Evolutionary conservation across 257 asterid genomes (phyloP).

Genomic region (Lycium barbarum): DNA sequence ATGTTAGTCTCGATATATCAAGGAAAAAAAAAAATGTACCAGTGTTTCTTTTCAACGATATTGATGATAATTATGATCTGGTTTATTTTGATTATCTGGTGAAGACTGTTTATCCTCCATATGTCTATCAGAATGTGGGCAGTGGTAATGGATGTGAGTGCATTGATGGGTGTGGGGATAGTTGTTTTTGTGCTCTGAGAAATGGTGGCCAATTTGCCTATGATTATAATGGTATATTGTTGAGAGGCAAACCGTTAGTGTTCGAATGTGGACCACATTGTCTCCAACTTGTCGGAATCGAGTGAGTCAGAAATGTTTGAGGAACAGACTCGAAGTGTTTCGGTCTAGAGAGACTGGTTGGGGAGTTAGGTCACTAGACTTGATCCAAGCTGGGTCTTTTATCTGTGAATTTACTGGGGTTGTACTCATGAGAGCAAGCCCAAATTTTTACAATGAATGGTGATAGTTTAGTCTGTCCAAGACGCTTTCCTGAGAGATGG

Average conservation of each 20-base stretch:
- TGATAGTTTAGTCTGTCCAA: too few species aligned
- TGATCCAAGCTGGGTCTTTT: too few species aligned
- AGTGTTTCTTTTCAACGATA: constrained; percentile 64
- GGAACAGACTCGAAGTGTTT: too few species aligned
- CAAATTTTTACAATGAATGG: too few species aligned
- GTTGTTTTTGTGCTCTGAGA: constrained; percentile 71
- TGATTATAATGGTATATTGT: constrained; percentile 64
- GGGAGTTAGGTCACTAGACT: too few species aligned
- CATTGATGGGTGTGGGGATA: constrained; percentile 56
- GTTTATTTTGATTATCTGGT: constrained; percentile 57
- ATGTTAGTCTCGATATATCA: constrained; percentile 73
- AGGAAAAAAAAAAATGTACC: constrained; percentile 67
- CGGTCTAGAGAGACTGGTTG: too few species aligned
- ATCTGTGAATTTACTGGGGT: too few species aligned
- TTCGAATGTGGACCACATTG: constrained; percentile 97
- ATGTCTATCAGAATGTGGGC: constrained; percentile 45
- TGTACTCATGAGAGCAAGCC: too few species aligned
- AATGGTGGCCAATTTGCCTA: constrained; percentile 83
- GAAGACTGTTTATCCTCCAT: constrained; percentile 57
- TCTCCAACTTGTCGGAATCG: too few species aligned
- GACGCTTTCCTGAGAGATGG: too few species aligned
- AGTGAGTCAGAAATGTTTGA: too few species aligned
- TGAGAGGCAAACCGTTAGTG: constrained; percentile 80
- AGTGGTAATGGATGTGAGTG: constrained; percentile 67
- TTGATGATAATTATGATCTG: constrained; percentile 70